phyloP scores from a whole-genome alignment of 352 stramenopile genomes.

The Globisporangium canariense region DNA sequence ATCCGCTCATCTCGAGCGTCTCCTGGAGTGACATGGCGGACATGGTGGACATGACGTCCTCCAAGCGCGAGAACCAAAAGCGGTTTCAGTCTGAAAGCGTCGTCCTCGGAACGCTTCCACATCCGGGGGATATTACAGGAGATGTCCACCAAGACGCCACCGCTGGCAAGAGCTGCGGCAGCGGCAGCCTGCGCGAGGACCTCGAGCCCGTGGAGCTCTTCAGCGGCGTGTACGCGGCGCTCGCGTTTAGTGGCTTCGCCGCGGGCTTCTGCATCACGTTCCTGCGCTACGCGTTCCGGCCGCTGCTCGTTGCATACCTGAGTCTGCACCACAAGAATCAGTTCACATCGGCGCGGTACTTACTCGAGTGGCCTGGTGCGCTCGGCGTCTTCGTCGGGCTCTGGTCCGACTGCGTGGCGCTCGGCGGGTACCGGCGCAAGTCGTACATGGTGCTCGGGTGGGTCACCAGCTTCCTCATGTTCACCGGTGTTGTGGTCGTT shows the following conservation, averaged over 20 bases:
- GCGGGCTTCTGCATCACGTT: conserved; percentile 30
- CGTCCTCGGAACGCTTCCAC: neutral
- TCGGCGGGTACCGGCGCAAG: conserved; percentile 81
- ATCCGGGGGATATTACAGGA: neutral
- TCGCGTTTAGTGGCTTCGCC: conserved; percentile 32
- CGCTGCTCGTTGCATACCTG: conserved; percentile 44
- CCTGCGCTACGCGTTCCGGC: conserved; percentile 32
- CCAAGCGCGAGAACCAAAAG: conserved; percentile 9
- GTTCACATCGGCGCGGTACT: conserved; percentile 26
- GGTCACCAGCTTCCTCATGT: conserved; percentile 29
- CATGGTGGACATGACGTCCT: conserved; percentile 9
- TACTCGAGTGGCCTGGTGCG: conserved; percentile 64
- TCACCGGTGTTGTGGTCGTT: conserved; percentile 16
- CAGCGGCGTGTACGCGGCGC: conserved; percentile 31
- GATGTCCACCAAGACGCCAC: neutral
- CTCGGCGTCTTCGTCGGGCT: conserved; percentile 86
- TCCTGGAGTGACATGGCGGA: neutral
- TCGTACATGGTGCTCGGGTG: conserved; percentile 85
- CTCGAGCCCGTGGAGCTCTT: conserved; percentile 34
- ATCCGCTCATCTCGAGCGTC: neutral
- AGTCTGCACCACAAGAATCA: conserved; percentile 31
- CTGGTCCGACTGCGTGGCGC: conserved; percentile 75
- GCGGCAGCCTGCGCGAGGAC: conserved; percentile 30
- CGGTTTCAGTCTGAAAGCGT: conserved; percentile 1
- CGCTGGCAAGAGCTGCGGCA: neutral